Evolutionary conservation across 2,329 filamentous ascomycete species (phyloP), one percentile per base, ranked within the genome.

Genomic region (Amesomyces nigricolor): DNA sequence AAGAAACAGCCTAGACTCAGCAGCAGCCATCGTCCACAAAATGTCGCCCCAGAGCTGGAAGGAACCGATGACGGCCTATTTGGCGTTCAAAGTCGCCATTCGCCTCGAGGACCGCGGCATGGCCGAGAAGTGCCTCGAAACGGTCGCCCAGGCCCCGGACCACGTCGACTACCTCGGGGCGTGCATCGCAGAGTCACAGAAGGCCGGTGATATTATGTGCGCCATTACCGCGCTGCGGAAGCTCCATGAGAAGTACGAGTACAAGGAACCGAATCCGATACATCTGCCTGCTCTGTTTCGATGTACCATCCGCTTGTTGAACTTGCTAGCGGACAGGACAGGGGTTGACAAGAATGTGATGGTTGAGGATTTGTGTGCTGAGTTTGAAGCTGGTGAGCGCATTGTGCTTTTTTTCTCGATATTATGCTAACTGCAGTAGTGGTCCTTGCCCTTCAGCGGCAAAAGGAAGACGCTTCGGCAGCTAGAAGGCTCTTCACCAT

Each of bases 171-270:
- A 90, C 43, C 74, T 96, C 0, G 90, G 91, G 61, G 88, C 89
- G 1, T 96, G 91, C 63, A 81, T 89, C 19, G 73, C 89, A 29
- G 89, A 95, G 67, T 87, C 89, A 2, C 84, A 91, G 48, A 75
- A 82, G 59, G 73, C 74, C 0, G 82, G 83, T 0, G 81, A 89
- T 58, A 83, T 79, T 49, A 59, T 73, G 0, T 82, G 86, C 59
- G 80, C 85, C 2, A 71, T 85, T 11, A 68, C 75, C 30, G 79
- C 81, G 10, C 67, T 91, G 46, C 80, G 81, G 61, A 75, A 78
- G 56, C 73, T 90, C 1, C 71, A 87, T 13, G 75, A 82, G 29
- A 80, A 77, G 51, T 76, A 78, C 56, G 73, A 81, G 22, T 73
- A 76, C 50, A 70, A 65, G 45, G 67, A 72, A 5, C 72, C 79